phyloP scores from a whole-genome alignment of 2,329 filamentous ascomycete genomes.

The Pestalotiopsis sp. region DNA sequence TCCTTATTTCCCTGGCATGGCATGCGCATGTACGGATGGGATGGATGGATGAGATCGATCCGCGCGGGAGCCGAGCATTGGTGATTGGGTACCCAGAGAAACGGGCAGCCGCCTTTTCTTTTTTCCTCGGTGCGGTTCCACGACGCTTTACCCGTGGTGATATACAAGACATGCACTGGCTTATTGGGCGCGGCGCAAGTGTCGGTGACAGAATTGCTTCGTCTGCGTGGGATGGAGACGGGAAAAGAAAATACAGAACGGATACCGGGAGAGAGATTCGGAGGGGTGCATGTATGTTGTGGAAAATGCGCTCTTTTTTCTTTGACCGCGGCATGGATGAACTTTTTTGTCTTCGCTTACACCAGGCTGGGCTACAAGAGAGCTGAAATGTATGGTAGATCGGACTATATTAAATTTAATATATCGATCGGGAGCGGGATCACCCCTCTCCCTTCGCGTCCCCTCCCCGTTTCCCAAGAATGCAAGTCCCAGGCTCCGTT shows the following conservation, averaged over 20 bases:
- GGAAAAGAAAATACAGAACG: background rate
- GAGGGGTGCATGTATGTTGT: background rate
- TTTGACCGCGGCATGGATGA: background rate
- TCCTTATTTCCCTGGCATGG: background rate
- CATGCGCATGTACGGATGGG: background rate
- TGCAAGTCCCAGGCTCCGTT: background rate
- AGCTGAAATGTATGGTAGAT: background rate
- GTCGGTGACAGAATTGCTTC: background rate
- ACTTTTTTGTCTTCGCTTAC: background rate
- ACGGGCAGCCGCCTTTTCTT: background rate
- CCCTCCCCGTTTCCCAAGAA: background rate
- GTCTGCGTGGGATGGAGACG: background rate
- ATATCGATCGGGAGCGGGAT: slow-evolving; percentile 26
- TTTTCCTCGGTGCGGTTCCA: background rate
- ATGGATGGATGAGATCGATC: background rate
- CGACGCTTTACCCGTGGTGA: background rate
- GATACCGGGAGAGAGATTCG: background rate
- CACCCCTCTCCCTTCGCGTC: no score
- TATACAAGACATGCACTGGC: background rate
- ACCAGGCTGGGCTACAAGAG: background rate
- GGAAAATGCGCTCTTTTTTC: background rate
- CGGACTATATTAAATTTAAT: slow-evolving; percentile 22
- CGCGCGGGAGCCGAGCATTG: background rate
- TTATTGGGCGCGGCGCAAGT: background rate
- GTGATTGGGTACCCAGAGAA: background rate